These are phyloP conservation scores for Collybiopsis confluens DNA, from an alignment of 768 basidiomycete species.

Conservation along the genomic window DNA sequence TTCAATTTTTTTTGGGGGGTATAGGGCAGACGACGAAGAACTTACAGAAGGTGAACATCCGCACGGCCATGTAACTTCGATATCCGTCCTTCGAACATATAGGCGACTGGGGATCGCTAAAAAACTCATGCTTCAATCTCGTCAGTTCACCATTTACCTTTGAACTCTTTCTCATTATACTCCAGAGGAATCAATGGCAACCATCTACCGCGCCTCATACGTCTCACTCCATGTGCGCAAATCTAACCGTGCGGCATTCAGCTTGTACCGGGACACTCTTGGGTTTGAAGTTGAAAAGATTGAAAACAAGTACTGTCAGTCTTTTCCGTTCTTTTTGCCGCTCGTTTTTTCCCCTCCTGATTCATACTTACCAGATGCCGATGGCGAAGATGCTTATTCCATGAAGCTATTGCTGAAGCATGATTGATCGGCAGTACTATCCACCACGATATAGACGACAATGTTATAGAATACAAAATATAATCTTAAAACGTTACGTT, in stretches of 20 bases:
- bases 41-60: conserved; percentile 57
- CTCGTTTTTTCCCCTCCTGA: too few species aligned
- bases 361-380: too few species aligned
- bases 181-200: conserved; percentile 87
- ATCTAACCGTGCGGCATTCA: conserved; percentile 90
- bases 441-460: too few species aligned
- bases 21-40: conserved; percentile 78
- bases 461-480: too few species aligned
- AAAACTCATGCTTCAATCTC: conserved; percentile 91
- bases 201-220: conserved; percentile 78
- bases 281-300: conserved; percentile 86
- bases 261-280: conserved; percentile 84
- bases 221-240: conserved; percentile 93
- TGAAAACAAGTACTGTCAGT: conserved; percentile 88
- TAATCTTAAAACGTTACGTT: too few species aligned
- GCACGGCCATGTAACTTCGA: conserved; percentile 95
- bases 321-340: not conserved
- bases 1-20: too few species aligned
- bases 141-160: conserved; percentile 43
- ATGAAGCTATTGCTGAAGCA: conserved; percentile 69
- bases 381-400: conserved; percentile 92
- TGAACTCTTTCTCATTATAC: conserved; percentile 1
- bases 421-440: not conserved
- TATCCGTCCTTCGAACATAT: conserved; percentile 89
- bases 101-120: conserved; percentile 90